These are phyloP conservation scores for Stentor roeselii DNA, from an alignment of 73 alveolate genomes.

Conservation along the genomic window DNA sequence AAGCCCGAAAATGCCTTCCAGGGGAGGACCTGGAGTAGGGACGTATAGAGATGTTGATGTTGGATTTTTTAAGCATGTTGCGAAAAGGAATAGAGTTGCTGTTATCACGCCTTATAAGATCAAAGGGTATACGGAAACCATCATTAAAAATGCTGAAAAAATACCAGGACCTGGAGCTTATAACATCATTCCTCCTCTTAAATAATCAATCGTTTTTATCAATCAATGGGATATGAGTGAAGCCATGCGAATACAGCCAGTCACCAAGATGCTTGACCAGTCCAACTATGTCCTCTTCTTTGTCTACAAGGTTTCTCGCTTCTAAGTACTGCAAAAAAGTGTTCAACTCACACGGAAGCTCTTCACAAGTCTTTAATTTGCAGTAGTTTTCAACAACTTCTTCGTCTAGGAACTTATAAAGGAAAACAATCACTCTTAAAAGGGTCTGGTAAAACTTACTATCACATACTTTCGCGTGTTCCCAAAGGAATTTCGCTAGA, in stretches of 20 bases:
- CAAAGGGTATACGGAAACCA: background rate
- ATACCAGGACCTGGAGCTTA: slow-evolving; percentile 22
- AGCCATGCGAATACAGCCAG: slow-evolving; percentile 26
- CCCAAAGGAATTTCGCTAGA: slow-evolving; percentile 18
- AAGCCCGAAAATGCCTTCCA: background rate
- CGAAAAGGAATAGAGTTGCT: background rate
- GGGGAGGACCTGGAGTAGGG: slow-evolving; percentile 8
- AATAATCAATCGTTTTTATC: background rate
- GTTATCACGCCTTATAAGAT: slow-evolving; percentile 17
- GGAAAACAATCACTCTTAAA: background rate
- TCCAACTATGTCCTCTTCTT: background rate
- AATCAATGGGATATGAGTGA: background rate
- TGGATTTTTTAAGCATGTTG: background rate
- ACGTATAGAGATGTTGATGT: background rate
- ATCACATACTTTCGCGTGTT: slow-evolving; percentile 21
- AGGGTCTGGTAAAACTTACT: background rate
- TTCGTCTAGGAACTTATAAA: background rate
- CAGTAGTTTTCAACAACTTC: background rate
- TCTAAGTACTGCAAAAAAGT: background rate
- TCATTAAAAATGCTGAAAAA: slow-evolving; percentile 3
- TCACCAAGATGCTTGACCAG: slow-evolving; percentile 8
- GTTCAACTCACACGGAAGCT: background rate
- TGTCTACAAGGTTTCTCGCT: background rate
- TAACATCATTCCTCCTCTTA: slow-evolving; percentile 2
- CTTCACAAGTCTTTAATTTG: background rate